Base-by-base conservation (phyloP, 768 basidiomycete genomes). In the Cystofilobasidium macerans region DNA sequence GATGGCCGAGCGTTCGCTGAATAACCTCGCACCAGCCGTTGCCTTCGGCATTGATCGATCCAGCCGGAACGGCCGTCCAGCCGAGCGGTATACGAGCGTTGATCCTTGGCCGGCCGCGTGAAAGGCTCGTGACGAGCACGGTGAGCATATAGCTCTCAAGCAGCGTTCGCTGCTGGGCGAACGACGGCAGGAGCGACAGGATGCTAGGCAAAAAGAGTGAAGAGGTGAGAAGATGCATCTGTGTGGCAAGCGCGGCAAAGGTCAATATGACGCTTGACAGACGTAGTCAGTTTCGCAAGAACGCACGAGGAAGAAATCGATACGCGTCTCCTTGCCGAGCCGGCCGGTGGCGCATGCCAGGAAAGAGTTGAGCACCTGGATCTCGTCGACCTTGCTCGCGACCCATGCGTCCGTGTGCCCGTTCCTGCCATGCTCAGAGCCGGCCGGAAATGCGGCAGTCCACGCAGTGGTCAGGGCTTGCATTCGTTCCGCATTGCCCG, bases 161-260 rank as follows among this genome's bases (percentile, higher is more conserved):
- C 26, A 65, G 57, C 26, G 36, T 24, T n/a, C 12, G 28, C 26
- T 40, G 58, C 35, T 53, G 47, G 13, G 12, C 51, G n/a, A 24
- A 18, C 18, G 58, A 40, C 12, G 64, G 51, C 12, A 65, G 64
- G 3, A 65, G 45, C 18, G 43, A 16, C 4, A 61, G 24, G 36
- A 60, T 33, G 13, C 57, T 36, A 9, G 57, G 64, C 13, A 65
- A 14, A 47, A 65, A 59, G 20, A 65, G 35, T 3, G 64, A 65
- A 6, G 64, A 65, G 33, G 64, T 65, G 57, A 65, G 64, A 36
- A 65, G 38, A 33, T 65, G 64, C 64, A 65, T 65, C 64, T 65
- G 40, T 12, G 8, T 1, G 26, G 14, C 26, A 35, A 28, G 3
- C 26, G 20, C 22, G 24, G 18, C 1, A 4, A 24, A 5, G 24